Evolutionary conservation across 768 basidiomycete genomes (phyloP).

Genomic region (Rickenella mellea): DNA sequence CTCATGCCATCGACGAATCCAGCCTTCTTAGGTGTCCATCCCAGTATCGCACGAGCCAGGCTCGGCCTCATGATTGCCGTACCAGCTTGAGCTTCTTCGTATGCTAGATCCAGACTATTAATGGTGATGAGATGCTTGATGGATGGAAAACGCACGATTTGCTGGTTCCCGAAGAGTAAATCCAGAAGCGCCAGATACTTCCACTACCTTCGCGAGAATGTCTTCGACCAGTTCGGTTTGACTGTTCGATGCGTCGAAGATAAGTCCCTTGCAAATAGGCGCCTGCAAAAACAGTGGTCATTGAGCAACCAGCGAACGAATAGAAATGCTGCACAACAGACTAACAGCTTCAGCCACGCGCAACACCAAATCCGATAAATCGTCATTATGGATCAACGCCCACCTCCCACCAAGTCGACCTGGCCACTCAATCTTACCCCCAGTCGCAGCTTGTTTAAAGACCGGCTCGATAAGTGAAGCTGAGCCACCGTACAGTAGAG

Average conservation of each 20-base stretch:
- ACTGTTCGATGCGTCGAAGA: constrained; percentile 32
- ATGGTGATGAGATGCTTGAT: background rate
- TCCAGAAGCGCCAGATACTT: constrained; percentile 26
- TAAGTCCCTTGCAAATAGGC: constrained; percentile 23
- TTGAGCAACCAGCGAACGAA: too few species aligned
- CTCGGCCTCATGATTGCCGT: constrained; percentile 26
- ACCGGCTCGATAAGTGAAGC: constrained; percentile 25
- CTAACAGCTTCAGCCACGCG: constrained; percentile 31
- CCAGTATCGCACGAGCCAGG: constrained; percentile 30
- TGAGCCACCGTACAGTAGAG: constrained; percentile 32
- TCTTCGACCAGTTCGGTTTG: constrained; percentile 30
- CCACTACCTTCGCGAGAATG: constrained; percentile 25
- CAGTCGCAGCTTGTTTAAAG: constrained; percentile 21
- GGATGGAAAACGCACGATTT: constrained; percentile 22
- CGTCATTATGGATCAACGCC: constrained; percentile 31
- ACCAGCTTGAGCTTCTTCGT: constrained; percentile 24
- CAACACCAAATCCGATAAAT: constrained; percentile 34
- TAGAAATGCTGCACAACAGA: too few species aligned
- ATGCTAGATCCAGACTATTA: constrained; percentile 15
- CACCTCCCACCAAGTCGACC: constrained; percentile 27
- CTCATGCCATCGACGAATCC: constrained; percentile 33
- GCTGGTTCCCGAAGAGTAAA: constrained; percentile 24
- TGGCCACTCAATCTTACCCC: constrained; percentile 21
- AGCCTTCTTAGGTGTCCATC: constrained; percentile 32
- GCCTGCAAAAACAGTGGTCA: too few species aligned